Evolutionary conservation across 2,329 filamentous ascomycete species (phyloP).

Genomic region (Colletotrichum neosansevieriae): DNA sequence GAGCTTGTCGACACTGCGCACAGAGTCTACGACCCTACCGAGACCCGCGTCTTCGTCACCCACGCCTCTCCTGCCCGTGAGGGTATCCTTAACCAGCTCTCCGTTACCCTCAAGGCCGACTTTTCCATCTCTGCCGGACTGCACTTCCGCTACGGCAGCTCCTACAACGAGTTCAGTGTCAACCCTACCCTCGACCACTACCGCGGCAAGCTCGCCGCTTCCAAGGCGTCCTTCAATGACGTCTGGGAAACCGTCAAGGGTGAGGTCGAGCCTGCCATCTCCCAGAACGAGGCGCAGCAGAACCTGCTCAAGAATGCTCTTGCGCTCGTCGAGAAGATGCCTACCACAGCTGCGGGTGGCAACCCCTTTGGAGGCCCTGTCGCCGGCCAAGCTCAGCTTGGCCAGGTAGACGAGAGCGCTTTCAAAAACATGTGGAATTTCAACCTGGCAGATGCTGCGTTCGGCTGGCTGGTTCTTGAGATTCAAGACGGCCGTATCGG

Average conservation of each 20-base stretch:
- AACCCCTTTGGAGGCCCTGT: constrained; percentile 95
- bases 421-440: constrained; percentile 99
- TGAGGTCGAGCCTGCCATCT: constrained; percentile 94
- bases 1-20: constrained; percentile 98
- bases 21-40: constrained; percentile 97
- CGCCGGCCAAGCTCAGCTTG: constrained; percentile 77
- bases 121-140: constrained; percentile 98
- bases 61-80: constrained; percentile 97
- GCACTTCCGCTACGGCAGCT: constrained; percentile 98
- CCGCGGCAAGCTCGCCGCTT: constrained; percentile 96
- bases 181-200: constrained; percentile 99
- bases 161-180: constrained; percentile 99
- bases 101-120: constrained; percentile 96
- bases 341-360: constrained; percentile 90
- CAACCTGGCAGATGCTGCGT: constrained; percentile 96
- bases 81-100: constrained; percentile 96
- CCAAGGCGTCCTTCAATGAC: constrained; percentile 98
- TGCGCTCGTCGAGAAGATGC: constrained; percentile 98
- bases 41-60: constrained; percentile 96
- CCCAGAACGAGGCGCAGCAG: constrained; percentile 93
- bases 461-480: constrained; percentile 94
- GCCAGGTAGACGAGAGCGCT: constrained; percentile 96
- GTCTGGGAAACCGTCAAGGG: constrained; percentile 99
- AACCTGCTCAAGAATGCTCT: constrained; percentile 91
- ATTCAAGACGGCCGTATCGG: constrained; percentile 96